Evolutionary conservation across 169 alveolate species (phyloP).

Genomic region (Babesia ovata): DNA sequence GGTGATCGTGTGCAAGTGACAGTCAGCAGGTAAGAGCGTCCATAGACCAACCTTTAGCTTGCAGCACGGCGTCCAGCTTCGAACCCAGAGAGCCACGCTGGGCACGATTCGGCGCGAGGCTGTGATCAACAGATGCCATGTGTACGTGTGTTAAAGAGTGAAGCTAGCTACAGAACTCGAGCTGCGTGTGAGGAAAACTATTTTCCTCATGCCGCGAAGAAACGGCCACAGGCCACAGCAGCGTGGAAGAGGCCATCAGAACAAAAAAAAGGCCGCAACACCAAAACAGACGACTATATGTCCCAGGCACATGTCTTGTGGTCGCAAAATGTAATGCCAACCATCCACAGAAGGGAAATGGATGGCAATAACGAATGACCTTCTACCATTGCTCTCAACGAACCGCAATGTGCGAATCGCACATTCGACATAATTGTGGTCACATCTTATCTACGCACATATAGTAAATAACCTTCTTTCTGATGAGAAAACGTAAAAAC

Average conservation of each 20-base stretch:
- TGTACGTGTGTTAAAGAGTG: neutral
- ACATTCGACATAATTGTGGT: no score
- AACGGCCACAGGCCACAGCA: neutral
- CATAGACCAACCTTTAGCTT: neutral
- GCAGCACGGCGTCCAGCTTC: neutral
- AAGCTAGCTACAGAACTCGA: neutral
- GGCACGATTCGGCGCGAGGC: neutral
- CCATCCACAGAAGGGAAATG: no score
- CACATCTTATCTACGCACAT: no score
- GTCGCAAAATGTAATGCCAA: no score
- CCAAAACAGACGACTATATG: no score
- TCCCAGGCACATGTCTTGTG: no score
- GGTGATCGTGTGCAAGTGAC: neutral
- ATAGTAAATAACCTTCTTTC: no score
- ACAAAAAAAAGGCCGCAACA: neutral
- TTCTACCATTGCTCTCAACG: no score
- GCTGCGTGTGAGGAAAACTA: neutral
- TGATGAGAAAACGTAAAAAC: no score
- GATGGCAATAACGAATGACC: no score
- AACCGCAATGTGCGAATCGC: no score
- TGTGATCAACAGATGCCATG: neutral
- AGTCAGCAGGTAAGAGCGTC: neutral
- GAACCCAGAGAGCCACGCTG: neutral
- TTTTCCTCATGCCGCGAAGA: neutral
- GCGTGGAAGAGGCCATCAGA: constrained; percentile 1